Percentiles rank a stretch among this genome's conserved stretches.
These are phyloP conservation scores for Colletotrichum tropicale DNA, from an alignment of 2,329 filamentous ascomycete species.

Conservation along the genomic window DNA sequence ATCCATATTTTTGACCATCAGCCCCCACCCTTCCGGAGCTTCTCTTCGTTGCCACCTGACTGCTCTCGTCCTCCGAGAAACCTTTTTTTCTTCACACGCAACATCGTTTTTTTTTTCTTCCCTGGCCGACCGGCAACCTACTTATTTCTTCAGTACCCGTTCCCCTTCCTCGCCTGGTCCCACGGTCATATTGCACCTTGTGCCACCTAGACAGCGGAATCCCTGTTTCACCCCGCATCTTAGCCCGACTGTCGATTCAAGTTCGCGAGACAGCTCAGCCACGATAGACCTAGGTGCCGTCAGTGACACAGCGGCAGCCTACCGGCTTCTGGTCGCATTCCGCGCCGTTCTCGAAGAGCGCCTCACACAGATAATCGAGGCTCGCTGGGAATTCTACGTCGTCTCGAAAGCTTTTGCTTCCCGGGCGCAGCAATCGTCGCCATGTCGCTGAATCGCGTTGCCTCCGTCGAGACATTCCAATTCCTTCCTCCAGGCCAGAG, in stretches of 20 bases:
- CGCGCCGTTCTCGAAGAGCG: background rate
- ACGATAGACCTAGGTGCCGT: background rate
- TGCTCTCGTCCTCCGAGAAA: background rate
- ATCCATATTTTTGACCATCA: background rate
- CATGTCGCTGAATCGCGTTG: constrained; percentile 60
- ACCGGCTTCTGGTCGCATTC: background rate
- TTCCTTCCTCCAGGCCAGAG: constrained; percentile 39
- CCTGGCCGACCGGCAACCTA: background rate
- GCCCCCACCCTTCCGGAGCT: background rate
- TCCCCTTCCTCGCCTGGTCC: background rate
- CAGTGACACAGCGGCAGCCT: background rate
- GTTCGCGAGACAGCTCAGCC: background rate
- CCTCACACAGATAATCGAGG: background rate
- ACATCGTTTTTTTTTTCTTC: background rate
- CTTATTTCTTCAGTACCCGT: background rate
- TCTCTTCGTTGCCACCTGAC: constrained; percentile 3
- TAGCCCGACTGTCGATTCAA: background rate
- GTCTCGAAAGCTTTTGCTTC: background rate
- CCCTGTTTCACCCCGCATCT: background rate
- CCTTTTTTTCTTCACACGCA: background rate
- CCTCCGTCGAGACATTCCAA: constrained; percentile 58
- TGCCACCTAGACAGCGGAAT: background rate
- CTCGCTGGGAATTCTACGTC: background rate
- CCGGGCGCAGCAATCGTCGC: background rate
- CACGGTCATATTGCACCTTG: background rate